Evolutionary conservation across 495 filamentous ascomycete species (phyloP), one percentile per base, ranked within the genome.

Genomic region (Trichoderma asperelloides): DNA sequence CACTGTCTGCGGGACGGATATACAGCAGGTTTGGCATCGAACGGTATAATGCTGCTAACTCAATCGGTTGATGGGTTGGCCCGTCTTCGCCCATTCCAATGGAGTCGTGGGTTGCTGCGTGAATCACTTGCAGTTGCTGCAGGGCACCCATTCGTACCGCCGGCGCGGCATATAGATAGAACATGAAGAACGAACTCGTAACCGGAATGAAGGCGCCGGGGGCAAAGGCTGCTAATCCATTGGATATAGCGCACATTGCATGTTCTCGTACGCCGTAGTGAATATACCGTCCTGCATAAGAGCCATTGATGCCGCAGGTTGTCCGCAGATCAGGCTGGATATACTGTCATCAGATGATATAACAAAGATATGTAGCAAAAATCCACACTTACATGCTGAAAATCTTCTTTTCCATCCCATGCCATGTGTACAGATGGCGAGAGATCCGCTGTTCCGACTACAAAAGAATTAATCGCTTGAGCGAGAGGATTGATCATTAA

Each of bases 21-120:
- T 97, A 95, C 95, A 98, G 97, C 86, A 90, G 91, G 89, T 98
- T 98, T 71, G 95, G 95, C 72, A 98, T 86, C 66, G 96, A 94
- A 79, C 95, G 95, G 91, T 98, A 98, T 80, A 98, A 94, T 68
- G 95, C 90, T 62, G 98, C 88, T 18, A 92, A 96, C 86, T 98
- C 95, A 74, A 98, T 96, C 75, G 95, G 95, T 84, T 98, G 95
- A 84, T 98, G 95, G 65, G 95, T 98, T 67, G 95, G 95, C 65
- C 95, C 95, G 74, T 98, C 95, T 82, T 98, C 96, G 79, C 95
- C 95, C 69, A 98, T 91, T 84, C 95, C 95, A 75, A 98, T 98
- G 68, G 93, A 97, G 85, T 98, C 95, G 86, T 98, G 95, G 71
- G 95, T 98, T 68, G 96, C 95, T 75, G 98, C 85, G 86, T 94